Base-by-base conservation (phyloP, 1,139 yeast genomes). In the Eremothecium cymbalariae region DNA sequence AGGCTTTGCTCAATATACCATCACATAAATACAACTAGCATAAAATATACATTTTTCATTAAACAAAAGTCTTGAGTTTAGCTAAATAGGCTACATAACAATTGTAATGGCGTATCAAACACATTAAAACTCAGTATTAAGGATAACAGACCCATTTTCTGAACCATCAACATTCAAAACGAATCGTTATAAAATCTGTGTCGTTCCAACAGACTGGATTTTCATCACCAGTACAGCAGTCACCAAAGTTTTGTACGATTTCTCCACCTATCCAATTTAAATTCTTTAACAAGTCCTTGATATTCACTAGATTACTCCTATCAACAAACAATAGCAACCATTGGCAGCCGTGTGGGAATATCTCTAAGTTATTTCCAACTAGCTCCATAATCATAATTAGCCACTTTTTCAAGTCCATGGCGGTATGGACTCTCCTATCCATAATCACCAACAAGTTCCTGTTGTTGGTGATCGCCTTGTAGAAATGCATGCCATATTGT, bases 191-290 rank as follows among this genome's bases (percentile, higher is more conserved):
- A 33, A 42, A 53, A 20, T 46, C 40, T 27, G 53, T 57, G 38
- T 54, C 58, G 5, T 48, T 44, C 30, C 30, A 27, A 13, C 46
- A 33, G 20, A 47, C 32, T 19, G 43, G 28, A 9, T 46, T 50
- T 9, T 43, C 43, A 17, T 27, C 30, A 7, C 7, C 25, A 4
- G 30, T 3, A 19, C 30, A 27, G n/a, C 14, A 21, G 17, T 27
- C 21, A n/a, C 30, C 30, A 16, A 27, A 16, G 36, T 54, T 53
- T 4, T 45, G 44, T 12, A 51, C 41, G 25, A 54, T 28, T 30
- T 43, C 50, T 12, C 56, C 59, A 31, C 56, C 55, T 9, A 54
- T 48, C 59, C 59, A 54, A 34, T 51, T 50, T 22, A 54, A 31
- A 38, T 53, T 54, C 31, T 44, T 39, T 16, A 53, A 37, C 14